A percentile compares a stretch with the other conserved stretches of the same genome.
Evolutionary conservation across 163 green algal genomes (phyloP).

Genomic region (Chloromonas sp.): DNA sequence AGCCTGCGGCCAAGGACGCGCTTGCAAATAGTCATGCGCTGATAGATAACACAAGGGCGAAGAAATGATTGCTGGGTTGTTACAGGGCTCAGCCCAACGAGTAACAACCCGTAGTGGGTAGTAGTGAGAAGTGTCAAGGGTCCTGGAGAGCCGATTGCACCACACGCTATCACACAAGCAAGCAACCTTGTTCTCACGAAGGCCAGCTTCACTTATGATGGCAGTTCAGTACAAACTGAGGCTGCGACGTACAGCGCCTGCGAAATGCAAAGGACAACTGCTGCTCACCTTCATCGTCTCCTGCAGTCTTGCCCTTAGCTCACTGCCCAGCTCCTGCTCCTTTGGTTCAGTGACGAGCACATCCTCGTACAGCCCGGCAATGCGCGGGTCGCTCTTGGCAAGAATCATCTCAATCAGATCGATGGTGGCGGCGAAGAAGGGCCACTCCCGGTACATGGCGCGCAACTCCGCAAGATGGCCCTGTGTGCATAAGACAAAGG

Average conservation of each 20-base stretch:
- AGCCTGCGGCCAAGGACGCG: background rate
- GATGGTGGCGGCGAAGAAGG: conserved; percentile 87
- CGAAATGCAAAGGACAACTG: background rate
- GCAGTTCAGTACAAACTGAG: too few species aligned
- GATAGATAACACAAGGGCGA: background rate
- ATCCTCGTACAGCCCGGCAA: conserved; percentile 62
- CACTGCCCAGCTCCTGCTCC: conserved; percentile 51
- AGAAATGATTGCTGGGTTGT: background rate
- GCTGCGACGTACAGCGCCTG: too few species aligned
- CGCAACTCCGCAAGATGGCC: conserved; percentile 55
- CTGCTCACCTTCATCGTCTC: conserved; percentile 6
- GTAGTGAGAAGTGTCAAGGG: too few species aligned
- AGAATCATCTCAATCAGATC: conserved; percentile 94
- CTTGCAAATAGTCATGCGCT: background rate
- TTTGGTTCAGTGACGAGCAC: conserved; percentile 40
- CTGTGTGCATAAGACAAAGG: conserved; percentile 16
- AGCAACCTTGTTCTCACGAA: too few species aligned
- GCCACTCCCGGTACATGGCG: conserved; percentile 86
- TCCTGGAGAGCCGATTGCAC: background rate
- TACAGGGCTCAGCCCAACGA: too few species aligned
- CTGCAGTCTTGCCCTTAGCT: conserved; percentile 49
- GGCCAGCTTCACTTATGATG: too few species aligned
- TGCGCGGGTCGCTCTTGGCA: conserved; percentile 68
- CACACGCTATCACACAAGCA: too few species aligned
- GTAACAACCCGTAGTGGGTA: too few species aligned